Evolutionary conservation across 2,329 filamentous ascomycete species (phyloP).

Genomic region (Uncinocarpus reesii): DNA sequence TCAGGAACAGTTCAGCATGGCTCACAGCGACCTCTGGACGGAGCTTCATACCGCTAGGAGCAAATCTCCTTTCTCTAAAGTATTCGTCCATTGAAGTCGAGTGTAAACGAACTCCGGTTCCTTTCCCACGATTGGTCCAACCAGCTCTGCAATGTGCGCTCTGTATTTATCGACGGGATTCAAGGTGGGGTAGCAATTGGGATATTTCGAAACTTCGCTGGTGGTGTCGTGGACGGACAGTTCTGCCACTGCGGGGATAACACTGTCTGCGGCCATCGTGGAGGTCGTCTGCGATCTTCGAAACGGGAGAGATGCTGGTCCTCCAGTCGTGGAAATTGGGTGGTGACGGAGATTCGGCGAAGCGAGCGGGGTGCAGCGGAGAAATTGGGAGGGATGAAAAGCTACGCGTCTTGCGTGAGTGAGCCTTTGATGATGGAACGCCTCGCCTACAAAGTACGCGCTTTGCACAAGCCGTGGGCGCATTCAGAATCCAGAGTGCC

Average conservation of each 20-base stretch:
- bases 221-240: conserved; percentile 33
- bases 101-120: conserved; percentile 33
- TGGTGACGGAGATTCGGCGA: neutral
- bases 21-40: no score
- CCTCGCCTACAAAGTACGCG: conserved; percentile 9
- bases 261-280: conserved; percentile 27
- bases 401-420: neutral
- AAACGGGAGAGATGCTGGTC: neutral
- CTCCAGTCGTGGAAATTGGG: neutral
- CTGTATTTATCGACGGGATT: conserved; percentile 41
- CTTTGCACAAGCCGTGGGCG: conserved; percentile 12
- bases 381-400: conserved; percentile 8
- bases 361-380: conserved; percentile 12
- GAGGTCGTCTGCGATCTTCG: conserved; percentile 2
- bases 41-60: conserved; percentile 30
- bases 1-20: neutral
- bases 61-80: conserved; percentile 40
- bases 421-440: neutral
- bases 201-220: conserved; percentile 30
- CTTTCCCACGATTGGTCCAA: conserved; percentile 31
- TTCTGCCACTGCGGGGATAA: conserved; percentile 30
- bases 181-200: conserved; percentile 35
- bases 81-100: conserved; percentile 37
- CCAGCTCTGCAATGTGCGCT: conserved; percentile 36
- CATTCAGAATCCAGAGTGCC: conserved; percentile 12